Evolutionary conservation across 441 rosid species (phyloP).

Genomic region (Syzygium syzygioides): DNA sequence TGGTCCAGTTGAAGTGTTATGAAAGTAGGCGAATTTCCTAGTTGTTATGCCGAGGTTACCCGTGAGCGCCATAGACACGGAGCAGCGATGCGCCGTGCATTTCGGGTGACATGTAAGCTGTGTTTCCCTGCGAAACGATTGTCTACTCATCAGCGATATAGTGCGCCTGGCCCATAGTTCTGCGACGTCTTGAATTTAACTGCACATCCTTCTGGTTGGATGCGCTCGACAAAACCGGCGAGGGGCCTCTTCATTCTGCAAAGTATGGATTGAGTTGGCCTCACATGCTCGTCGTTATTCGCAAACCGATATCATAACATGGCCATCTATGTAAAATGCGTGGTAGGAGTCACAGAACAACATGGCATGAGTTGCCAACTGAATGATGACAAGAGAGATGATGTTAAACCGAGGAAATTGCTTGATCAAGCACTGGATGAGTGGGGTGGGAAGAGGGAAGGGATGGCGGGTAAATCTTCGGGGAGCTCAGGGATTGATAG

Average conservation of each 20-base stretch:
- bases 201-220: not conserved
- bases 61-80: too few species aligned
- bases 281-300: not conserved
- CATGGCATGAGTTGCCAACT: not conserved
- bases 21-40: not conserved
- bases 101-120: too few species aligned
- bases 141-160: not conserved
- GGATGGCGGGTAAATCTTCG: not conserved
- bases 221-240: not conserved
- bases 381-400: not conserved
- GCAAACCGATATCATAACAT: rapidly evolving
- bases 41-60: too few species aligned
- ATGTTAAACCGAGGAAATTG: not conserved
- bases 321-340: not conserved
- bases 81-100: too few species aligned
- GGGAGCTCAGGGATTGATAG: conserved; percentile 5
- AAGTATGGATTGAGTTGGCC: not conserved
- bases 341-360: not conserved
- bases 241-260: not conserved
- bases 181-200: not conserved
- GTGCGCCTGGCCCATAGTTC: not conserved
- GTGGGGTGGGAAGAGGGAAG: not conserved
- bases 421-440: not conserved
- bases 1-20: not conserved
- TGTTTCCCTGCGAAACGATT: not conserved